Evolutionary conservation across 805 yeast species (phyloP), one percentile per base, ranked within the genome.

Genomic region (Kluyveromyces dobzhanskii): DNA sequence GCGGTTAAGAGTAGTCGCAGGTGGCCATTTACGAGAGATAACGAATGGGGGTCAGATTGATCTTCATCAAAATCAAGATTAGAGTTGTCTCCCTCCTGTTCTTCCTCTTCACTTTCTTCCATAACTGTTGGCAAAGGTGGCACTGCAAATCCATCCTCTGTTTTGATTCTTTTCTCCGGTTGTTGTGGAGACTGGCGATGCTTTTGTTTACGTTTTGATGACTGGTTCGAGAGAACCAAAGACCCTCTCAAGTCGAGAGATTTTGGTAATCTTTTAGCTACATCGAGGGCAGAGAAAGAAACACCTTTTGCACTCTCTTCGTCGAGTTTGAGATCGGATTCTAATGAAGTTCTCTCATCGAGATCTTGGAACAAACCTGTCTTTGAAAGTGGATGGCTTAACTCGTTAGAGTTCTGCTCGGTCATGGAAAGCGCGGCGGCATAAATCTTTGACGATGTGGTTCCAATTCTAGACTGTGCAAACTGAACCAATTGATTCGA

Each of bases 401-500:
- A 42, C n/a, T 58, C 59, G 6, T 75, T 73, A 4, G 80, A 71
- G 35, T 63, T 64, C 45, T 64, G 68, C 56, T 86, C 96, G 14
- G 83, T 66, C 29, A 71, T 53, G 13, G 59, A 47, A 41, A 92
- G 69, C 3, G 79, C 76, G 9, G 68, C 57, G 33, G 67, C 66
- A 54, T 84, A 90, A 9, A 92, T 69, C 32, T 67, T 59, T 0
- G 92, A 69, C 0, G 94, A 69, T 2, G 82, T 58, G 5, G 69
- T 61, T 3, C 97, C 97, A 24, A 87, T 60, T 39, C 85, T 70
- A 33, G 81, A 79, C 23, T 70, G 66, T 11, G 80, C 82, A 36
- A 82, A 69, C 25, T 74, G 73, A 1, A 67, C 74, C 12, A 92
- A 66, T 47, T 82, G 82, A 32, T 65, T 57, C 9, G 82, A 70